phyloP scores from a whole-genome alignment of 1,139 yeast species.

The Pichia sp. region DNA sequence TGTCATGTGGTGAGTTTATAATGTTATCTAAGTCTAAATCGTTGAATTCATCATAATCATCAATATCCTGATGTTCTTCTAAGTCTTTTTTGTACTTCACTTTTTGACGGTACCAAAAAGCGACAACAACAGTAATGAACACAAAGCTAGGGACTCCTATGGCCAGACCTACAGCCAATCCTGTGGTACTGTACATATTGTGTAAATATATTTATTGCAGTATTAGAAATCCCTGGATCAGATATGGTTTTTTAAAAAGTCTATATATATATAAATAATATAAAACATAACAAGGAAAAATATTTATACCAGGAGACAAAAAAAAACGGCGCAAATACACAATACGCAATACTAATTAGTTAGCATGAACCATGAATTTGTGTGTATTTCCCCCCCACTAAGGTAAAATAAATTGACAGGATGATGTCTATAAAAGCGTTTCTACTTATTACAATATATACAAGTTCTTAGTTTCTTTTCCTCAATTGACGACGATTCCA shows the following conservation, averaged over 20 bases:
- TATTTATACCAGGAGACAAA: too few species aligned
- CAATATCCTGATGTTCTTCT: slow-evolving; percentile 22
- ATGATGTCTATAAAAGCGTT: too few species aligned
- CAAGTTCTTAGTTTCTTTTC: background rate
- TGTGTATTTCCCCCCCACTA: too few species aligned
- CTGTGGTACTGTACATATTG: slow-evolving; percentile 29
- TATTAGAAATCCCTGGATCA: background rate
- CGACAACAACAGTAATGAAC: slow-evolving; percentile 26
- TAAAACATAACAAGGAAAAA: too few species aligned
- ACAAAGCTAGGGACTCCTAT: slow-evolving; percentile 42
- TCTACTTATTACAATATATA: background rate
- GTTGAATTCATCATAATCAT: slow-evolving; percentile 16
- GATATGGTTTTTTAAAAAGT: background rate
- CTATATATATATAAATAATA: too few species aligned
- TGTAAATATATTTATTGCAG: too few species aligned
- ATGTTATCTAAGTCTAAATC: slow-evolving; percentile 27
- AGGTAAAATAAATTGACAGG: too few species aligned
- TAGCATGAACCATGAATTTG: too few species aligned
- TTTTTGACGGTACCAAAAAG: slow-evolving; percentile 34
- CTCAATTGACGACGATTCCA: slow-evolving; percentile 12
- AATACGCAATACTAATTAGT: too few species aligned
- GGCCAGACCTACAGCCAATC: slow-evolving; percentile 44
- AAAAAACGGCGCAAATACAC: too few species aligned
- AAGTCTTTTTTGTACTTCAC: slow-evolving; percentile 33
- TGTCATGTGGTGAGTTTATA: slow-evolving; percentile 10